Evolutionary conservation across 1,284 basidiomycete species (phyloP), one percentile per base, ranked within the genome.

Genomic region (Hymenochaete sp.): DNA sequence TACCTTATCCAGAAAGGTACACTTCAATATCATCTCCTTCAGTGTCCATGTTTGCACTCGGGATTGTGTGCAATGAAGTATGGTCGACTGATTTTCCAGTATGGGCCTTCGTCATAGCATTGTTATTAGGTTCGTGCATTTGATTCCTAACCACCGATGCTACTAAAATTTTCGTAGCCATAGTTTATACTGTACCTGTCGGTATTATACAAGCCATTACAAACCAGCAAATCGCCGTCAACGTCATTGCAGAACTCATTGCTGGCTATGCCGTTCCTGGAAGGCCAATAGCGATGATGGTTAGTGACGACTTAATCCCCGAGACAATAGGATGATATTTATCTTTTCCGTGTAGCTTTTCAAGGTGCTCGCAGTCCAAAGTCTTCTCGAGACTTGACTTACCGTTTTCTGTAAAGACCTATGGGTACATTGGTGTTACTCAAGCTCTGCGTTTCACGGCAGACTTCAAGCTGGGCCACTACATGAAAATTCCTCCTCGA

Each of bases 381-480:
- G 18, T 29, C n/a, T 9, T 21, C 3, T 32, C 14, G 24, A 16
- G 13, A 19, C 19, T 2, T n/a, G n/a, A n/a, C n/a, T n/a, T n/a
- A n/a, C n/a, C n/a, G 29, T 19, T 3, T 11, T 32, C 9, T 16
- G 8, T 10, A 10, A 29, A 73, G 65, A 71, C 71, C 11, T 70
- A 66, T 53, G 67, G 61, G 4, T 68, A 68, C 44, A 66, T 71
- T 51, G 61, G 66, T 5, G 64, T 69, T 55, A 60, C 61, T 1
- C 69, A 70, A 57, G 68, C 66, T 48, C 49, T 61, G 51, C 50
- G 53, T 18, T 83, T 84, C 59, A 72, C 79, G 3, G 71, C 73
- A 10, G 81, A 84, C 57, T 77, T 82, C 59, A 82, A 82, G 56
- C 70, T 82, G 24, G 79, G 78, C 3, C 79, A 82, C 52, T 82